Evolutionary conservation across 352 stramenopile genomes (phyloP).

Genomic region (Phytophthora rubi): DNA sequence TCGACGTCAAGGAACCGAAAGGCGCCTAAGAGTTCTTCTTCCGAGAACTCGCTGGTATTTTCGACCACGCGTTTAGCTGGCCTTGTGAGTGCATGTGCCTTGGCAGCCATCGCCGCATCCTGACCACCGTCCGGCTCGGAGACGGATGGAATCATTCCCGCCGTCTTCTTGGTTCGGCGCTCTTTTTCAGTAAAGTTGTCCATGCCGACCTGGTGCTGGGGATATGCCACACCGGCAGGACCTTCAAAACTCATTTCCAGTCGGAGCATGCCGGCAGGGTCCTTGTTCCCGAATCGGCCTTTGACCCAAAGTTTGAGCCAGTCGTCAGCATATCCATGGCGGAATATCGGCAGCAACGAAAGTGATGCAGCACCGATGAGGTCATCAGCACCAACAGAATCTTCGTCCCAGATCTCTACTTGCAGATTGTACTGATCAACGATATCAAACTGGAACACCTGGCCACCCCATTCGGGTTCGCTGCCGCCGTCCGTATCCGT

Average conservation of each 20-base stretch:
- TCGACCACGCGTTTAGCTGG: constrained; percentile 34
- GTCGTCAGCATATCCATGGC: constrained; percentile 86
- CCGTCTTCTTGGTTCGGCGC: constrained; percentile 71
- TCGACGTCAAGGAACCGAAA: constrained; percentile 95
- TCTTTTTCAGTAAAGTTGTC: constrained; percentile 78
- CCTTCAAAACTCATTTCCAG: constrained; percentile 90
- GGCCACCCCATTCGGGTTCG: constrained; percentile 86
- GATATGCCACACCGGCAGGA: constrained; percentile 83
- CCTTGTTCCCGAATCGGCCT: constrained; percentile 88
- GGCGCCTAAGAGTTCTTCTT: constrained; percentile 92
- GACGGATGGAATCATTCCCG: constrained; percentile 16
- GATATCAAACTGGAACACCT: constrained; percentile 88
- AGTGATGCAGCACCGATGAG: constrained; percentile 87
- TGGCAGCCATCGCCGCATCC: constrained; percentile 31
- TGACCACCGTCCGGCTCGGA: constrained; percentile 26
- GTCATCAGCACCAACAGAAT: constrained; percentile 90
- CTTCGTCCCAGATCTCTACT: constrained; percentile 93
- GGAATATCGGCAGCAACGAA: constrained; percentile 91
- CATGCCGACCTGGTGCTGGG: constrained; percentile 89
- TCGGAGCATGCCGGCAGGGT: constrained; percentile 86
- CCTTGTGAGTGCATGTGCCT: constrained; percentile 23
- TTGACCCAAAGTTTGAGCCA: constrained; percentile 91
- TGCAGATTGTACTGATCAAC: constrained; percentile 93
- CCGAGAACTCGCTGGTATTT: constrained; percentile 85
- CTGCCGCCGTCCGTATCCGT: constrained; percentile 86